Evolutionary conservation across 352 stramenopile genomes (phyloP).

Genomic region (Phytophthora pisi): DNA sequence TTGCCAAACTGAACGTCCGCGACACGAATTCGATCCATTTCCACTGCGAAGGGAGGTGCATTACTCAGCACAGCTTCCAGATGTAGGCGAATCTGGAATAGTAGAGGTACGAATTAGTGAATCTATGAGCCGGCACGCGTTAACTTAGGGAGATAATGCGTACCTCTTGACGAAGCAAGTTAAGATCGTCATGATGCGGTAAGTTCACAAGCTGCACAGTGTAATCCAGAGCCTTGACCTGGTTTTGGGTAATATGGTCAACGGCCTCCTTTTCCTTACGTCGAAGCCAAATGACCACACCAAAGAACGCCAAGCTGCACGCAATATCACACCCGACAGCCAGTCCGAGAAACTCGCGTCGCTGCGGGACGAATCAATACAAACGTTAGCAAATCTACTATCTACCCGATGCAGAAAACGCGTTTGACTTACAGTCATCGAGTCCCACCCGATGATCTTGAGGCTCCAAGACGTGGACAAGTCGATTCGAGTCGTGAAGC

Average conservation of each 20-base stretch:
- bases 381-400: neutral
- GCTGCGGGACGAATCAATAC: slow-evolving; percentile 35
- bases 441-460: slow-evolving; percentile 82
- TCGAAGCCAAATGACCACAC: slow-evolving; percentile 74
- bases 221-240: slow-evolving; percentile 79
- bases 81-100: slow-evolving; percentile 60
- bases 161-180: slow-evolving; percentile 68
- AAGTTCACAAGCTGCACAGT: slow-evolving; percentile 79
- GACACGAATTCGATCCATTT: slow-evolving; percentile 67
- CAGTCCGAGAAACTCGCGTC: slow-evolving; percentile 68
- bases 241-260: slow-evolving; percentile 57
- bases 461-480: slow-evolving; percentile 74
- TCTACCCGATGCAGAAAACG: neutral
- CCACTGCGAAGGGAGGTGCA: slow-evolving; percentile 53
- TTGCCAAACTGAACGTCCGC: slow-evolving; percentile 85
- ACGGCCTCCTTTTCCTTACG: slow-evolving; percentile 72
- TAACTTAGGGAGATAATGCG: slow-evolving; percentile 1
- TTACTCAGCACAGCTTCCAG: slow-evolving; percentile 65
- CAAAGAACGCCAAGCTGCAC: slow-evolving; percentile 72
- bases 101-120: neutral
- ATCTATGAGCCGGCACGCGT: neutral
- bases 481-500: slow-evolving; percentile 81
- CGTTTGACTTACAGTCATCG: slow-evolving; percentile 56
- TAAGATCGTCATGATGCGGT: slow-evolving; percentile 62
- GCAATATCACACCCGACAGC: slow-evolving; percentile 75